Conservation (phyloP, 768 basidiomycete species). For the Termitomyces sp. region DNA sequence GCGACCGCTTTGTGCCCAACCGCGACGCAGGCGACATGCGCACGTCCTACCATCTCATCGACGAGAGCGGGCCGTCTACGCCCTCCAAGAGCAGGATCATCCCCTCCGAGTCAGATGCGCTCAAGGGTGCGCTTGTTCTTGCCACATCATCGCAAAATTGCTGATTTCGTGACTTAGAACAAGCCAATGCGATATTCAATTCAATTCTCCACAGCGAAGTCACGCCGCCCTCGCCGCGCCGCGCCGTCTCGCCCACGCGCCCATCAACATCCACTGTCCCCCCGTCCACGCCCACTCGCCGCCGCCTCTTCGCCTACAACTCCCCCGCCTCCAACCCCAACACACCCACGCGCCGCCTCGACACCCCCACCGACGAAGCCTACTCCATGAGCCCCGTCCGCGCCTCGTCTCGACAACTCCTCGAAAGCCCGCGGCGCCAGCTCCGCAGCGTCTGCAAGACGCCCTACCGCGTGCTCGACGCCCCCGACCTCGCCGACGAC, state of each 20-base stretch:
- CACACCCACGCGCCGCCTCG: constrained; percentile 60
- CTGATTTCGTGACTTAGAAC: constrained; percentile 42
- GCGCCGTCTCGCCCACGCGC: constrained; percentile 60
- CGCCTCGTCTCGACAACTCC: constrained; percentile 73
- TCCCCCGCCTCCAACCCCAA: constrained; percentile 57
- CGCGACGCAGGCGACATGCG: constrained; percentile 62
- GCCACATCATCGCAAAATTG: not conserved
- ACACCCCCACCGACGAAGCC: constrained; percentile 81
- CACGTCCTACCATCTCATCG: constrained; percentile 64
- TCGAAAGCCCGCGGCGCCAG: constrained; percentile 80
- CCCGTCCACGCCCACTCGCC: constrained; percentile 49
- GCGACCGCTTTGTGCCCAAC: constrained; percentile 68
- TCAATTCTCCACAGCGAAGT: constrained; percentile 77
- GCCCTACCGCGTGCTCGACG: constrained; percentile 95
- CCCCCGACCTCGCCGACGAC: constrained; percentile 95
- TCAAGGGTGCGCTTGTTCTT: constrained; percentile 49
- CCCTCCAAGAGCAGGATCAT: constrained; percentile 62
- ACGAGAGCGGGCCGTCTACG: constrained; percentile 54
- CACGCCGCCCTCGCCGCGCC: constrained; percentile 62
- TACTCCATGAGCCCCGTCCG: constrained; percentile 92
- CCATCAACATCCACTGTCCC: constrained; percentile 37
- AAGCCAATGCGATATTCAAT: constrained; percentile 81
- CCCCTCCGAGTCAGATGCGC: constrained; percentile 70
- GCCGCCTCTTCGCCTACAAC: constrained; percentile 67
- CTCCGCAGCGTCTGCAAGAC: constrained; percentile 88